Evolutionary conservation across 169 alveolate genomes (phyloP).

Genomic region (Theileria parva): DNA sequence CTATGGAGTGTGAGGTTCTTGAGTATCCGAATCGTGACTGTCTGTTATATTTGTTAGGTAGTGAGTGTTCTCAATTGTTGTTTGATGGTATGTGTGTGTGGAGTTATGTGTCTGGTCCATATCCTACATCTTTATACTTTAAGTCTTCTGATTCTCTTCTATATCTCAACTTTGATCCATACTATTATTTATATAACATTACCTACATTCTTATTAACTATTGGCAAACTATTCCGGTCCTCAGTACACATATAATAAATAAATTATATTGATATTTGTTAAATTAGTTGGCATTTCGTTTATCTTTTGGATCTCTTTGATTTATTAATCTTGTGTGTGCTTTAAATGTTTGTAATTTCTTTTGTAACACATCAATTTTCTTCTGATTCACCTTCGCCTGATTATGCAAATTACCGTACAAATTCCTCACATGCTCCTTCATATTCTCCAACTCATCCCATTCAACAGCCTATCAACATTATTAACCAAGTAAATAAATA

Average conservation of each 20-base stretch:
- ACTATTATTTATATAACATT: not conserved
- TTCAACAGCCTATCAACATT: constrained; percentile 1
- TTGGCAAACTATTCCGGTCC: not conserved
- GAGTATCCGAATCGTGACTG: not conserved
- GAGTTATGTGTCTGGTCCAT: not conserved
- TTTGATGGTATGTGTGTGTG: not conserved
- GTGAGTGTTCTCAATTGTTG: not conserved
- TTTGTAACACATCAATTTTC: constrained; percentile 63
- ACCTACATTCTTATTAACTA: not conserved
- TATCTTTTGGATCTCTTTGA: constrained; percentile 40
- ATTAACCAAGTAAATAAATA: not conserved
- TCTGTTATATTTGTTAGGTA: not conserved
- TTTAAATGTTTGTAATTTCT: constrained; percentile 34
- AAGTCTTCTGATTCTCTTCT: not conserved
- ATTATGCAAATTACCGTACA: constrained; percentile 44
- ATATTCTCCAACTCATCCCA: constrained; percentile 54
- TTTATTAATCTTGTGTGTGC: constrained; percentile 71
- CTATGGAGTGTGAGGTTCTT: not conserved
- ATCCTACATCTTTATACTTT: not conserved
- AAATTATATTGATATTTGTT: not conserved
- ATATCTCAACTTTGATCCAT: not conserved
- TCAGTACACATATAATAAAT: not conserved
- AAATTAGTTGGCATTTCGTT: constrained; percentile 36
- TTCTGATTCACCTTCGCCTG: constrained; percentile 64
- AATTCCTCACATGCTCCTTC: constrained; percentile 42